Percentiles rank a stretch among this genome's conserved stretches.
Evolutionary conservation across 129 eudicot species (phyloP).

Genomic region (Escallonia herrerae): DNA sequence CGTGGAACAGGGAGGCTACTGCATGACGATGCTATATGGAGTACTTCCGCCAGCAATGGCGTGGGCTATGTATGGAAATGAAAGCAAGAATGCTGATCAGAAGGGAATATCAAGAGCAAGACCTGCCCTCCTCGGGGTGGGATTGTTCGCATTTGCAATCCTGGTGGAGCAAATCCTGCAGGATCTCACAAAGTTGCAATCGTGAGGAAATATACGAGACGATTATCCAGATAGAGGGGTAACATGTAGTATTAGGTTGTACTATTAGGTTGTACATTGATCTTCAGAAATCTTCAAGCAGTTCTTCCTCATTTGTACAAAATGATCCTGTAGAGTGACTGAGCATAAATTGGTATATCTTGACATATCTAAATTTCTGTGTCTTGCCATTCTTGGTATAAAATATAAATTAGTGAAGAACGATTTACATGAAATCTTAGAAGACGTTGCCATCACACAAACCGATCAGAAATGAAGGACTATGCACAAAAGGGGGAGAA

Average conservation of each 20-base stretch:
- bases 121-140: slow-evolving; percentile 55
- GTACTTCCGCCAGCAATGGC: slow-evolving; percentile 92
- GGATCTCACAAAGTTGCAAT: slow-evolving; percentile 44
- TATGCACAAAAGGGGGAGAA: too few relatives aligned
- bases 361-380: too few relatives aligned
- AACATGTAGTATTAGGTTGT: too few relatives aligned
- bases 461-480: too few relatives aligned
- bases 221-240: not conserved
- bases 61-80: slow-evolving; percentile 47
- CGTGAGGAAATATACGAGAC: not conserved
- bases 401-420: too few relatives aligned
- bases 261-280: not conserved
- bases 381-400: too few relatives aligned
- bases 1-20: slow-evolving; percentile 73
- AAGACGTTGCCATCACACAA: too few relatives aligned
- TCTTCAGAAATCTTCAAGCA: not conserved
- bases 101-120: slow-evolving; percentile 28
- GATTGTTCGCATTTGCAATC: slow-evolving; percentile 57
- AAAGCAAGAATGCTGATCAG: slow-evolving; percentile 14
- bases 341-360: too few relatives aligned
- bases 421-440: too few relatives aligned
- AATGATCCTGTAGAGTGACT: too few relatives aligned
- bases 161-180: slow-evolving; percentile 58
- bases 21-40: slow-evolving; percentile 86
- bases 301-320: too few relatives aligned